Conservation (phyloP, 2,329 filamentous ascomycete genomes). For the Microsporum canis region DNA sequence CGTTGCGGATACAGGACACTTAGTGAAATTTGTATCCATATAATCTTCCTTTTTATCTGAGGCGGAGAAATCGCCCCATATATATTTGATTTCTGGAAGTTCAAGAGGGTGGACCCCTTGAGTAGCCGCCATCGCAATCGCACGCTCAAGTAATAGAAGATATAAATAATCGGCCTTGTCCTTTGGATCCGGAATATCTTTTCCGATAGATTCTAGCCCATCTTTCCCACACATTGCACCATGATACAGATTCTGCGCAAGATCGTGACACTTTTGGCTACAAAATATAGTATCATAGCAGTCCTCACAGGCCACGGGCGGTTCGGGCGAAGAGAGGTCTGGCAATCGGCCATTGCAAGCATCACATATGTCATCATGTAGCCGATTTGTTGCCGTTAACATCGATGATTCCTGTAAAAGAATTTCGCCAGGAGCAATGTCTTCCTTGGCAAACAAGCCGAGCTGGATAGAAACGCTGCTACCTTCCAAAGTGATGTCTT, state of each 20-base stretch:
- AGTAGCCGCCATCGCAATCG: conserved; percentile 50
- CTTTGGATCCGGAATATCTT: conserved; percentile 46
- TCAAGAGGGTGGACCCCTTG: conserved; percentile 49
- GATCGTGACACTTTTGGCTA: conserved; percentile 44
- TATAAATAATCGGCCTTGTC: conserved; percentile 50
- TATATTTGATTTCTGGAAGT: conserved; percentile 50
- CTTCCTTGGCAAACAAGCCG: conserved; percentile 76
- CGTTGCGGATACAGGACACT: conserved; percentile 26
- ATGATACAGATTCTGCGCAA: conserved; percentile 48
- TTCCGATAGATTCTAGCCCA: conserved; percentile 45
- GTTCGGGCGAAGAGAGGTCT: conserved; percentile 34
- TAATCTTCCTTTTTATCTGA: conserved; percentile 16
- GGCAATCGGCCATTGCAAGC: conserved; percentile 70
- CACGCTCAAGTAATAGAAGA: conserved; percentile 47
- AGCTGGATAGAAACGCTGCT: conserved; percentile 55
- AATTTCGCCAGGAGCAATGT: conserved; percentile 63
- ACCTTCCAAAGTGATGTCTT: conserved; percentile 12
- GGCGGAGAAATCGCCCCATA: conserved; percentile 53
- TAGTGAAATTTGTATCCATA: conserved; percentile 3
- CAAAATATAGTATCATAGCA: conserved; percentile 53
- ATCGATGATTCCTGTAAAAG: conserved; percentile 75
- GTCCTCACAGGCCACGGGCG: conserved; percentile 40
- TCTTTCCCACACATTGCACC: conserved; percentile 46
- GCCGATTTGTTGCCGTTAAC: conserved; percentile 75
- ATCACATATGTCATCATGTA: conserved; percentile 80